These are phyloP conservation scores for Ascosphaera acerosa DNA, from an alignment of 2,329 filamentous ascomycete genomes.

Conservation along the genomic window DNA sequence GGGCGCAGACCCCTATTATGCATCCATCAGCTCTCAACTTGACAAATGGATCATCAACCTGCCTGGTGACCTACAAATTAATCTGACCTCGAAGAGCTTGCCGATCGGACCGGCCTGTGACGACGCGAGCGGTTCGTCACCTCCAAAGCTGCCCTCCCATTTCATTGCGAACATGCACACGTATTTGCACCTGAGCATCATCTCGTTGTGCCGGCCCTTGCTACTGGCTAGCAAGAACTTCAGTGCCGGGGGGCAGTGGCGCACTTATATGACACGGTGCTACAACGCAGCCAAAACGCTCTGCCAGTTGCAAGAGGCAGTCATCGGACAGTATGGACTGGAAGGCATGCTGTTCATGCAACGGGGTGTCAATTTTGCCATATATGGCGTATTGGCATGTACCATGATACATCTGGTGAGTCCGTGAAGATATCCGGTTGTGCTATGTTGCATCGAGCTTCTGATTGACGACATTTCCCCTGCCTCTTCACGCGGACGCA, in stretches of 20 bases:
- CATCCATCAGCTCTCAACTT: conserved; percentile 53
- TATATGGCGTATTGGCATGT: conserved; percentile 79
- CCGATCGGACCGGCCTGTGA: too few relatives aligned
- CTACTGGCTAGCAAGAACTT: conserved; percentile 53
- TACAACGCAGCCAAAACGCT: conserved; percentile 64
- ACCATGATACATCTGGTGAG: conserved; percentile 80
- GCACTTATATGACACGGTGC: conserved; percentile 63
- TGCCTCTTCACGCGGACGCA: conserved; percentile 13
- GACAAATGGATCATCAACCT: conserved; percentile 51
- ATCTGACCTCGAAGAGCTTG: conserved; percentile 46
- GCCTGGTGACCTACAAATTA: conserved; percentile 51
- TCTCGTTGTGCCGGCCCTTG: conserved; percentile 73
- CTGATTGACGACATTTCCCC: not conserved
- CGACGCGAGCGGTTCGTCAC: conserved; percentile 35
- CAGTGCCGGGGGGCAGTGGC: conserved; percentile 49
- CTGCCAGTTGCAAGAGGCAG: conserved; percentile 65
- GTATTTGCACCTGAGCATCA: conserved; percentile 64
- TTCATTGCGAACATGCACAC: conserved; percentile 75
- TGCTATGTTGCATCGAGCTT: conserved; percentile 2
- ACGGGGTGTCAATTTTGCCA: conserved; percentile 77
- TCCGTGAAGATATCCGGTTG: conserved; percentile 7
- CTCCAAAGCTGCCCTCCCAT: conserved; percentile 65
- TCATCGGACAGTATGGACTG: conserved; percentile 51
- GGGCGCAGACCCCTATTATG: conserved; percentile 64
- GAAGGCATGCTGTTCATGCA: conserved; percentile 75